phyloP scores from a whole-genome alignment of 2,329 filamentous ascomycete species.

The Sclerotinia minor region DNA sequence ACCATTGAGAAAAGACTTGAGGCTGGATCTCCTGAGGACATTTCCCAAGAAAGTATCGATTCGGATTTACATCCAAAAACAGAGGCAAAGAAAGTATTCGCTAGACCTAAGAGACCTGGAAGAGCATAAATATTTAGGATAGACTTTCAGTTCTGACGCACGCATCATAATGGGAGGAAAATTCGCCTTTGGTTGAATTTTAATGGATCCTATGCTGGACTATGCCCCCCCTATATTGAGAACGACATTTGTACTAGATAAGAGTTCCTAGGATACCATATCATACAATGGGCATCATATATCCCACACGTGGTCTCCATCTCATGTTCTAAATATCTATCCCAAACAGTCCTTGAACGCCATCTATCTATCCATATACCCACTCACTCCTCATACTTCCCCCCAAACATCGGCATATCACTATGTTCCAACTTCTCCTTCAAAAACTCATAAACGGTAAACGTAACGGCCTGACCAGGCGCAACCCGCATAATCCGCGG shows the following conservation, averaged over 20 bases:
- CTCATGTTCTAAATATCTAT: background rate
- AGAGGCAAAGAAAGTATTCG: conserved; percentile 68
- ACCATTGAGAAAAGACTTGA: conserved; percentile 70
- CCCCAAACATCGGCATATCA: conserved; percentile 58
- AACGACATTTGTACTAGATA: background rate
- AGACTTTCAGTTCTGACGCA: background rate
- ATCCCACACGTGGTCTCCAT: background rate
- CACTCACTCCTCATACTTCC: conserved; percentile 65
- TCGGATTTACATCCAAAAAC: conserved; percentile 68
- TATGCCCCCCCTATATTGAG: conserved; percentile 22
- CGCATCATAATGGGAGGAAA: background rate
- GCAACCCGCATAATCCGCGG: conserved; percentile 96
- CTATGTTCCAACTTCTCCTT: conserved; percentile 70
- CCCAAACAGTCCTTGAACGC: background rate
- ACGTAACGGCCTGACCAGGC: conserved; percentile 82
- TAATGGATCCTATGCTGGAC: conserved; percentile 29
- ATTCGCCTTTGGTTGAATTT: conserved; percentile 21
- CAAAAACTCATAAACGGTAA: conserved; percentile 75
- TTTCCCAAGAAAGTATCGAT: conserved; percentile 65
- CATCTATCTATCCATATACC: background rate
- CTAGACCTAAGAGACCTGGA: conserved; percentile 77
- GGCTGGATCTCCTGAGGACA: conserved; percentile 66
- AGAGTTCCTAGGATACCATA: conserved; percentile 1
- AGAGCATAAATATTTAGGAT: conserved; percentile 33
- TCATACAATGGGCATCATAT: background rate